Evolutionary conservation across 257 asterid genomes (phyloP).

Genomic region (Knoxia roxburghii): DNA sequence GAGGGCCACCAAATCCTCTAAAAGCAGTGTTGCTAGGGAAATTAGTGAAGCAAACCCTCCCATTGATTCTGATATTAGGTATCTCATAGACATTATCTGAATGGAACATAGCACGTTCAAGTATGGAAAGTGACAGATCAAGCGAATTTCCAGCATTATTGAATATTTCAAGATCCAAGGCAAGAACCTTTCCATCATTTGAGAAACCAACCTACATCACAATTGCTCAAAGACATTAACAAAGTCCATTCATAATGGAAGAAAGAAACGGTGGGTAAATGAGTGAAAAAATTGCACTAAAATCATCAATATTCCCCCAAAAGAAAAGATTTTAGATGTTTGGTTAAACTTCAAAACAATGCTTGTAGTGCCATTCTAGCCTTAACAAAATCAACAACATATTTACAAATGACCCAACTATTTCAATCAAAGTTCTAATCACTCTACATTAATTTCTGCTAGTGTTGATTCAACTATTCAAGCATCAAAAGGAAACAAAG

Average conservation of each 20-base stretch:
- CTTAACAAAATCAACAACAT: neutral
- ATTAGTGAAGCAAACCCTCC: slow-evolving; percentile 90
- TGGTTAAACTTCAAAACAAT: no score
- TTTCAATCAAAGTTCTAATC: neutral
- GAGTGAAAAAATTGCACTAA: neutral
- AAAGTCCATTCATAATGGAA: slow-evolving; percentile 8
- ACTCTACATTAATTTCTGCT: no score
- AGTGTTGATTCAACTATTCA: neutral
- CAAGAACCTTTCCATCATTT: slow-evolving; percentile 76
- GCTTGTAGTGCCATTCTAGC: no score
- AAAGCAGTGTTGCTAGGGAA: slow-evolving; percentile 96
- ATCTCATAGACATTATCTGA: slow-evolving; percentile 90
- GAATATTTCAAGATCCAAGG: slow-evolving; percentile 81
- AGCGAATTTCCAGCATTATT: slow-evolving; percentile 90
- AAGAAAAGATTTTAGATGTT: neutral
- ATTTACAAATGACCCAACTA: neutral
- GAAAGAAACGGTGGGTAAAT: no score
- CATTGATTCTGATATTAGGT: slow-evolving; percentile 70
- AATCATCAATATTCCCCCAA: neutral
- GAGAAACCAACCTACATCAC: slow-evolving; percentile 76
- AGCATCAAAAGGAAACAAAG: neutral
- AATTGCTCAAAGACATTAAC: slow-evolving; percentile 12
- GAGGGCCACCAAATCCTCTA: slow-evolving; percentile 99
- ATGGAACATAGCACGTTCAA: slow-evolving; percentile 95
- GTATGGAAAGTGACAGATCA: slow-evolving; percentile 84